Conservation (phyloP, 495 filamentous ascomycete species). For the Aspergillus heteromorphus region DNA sequence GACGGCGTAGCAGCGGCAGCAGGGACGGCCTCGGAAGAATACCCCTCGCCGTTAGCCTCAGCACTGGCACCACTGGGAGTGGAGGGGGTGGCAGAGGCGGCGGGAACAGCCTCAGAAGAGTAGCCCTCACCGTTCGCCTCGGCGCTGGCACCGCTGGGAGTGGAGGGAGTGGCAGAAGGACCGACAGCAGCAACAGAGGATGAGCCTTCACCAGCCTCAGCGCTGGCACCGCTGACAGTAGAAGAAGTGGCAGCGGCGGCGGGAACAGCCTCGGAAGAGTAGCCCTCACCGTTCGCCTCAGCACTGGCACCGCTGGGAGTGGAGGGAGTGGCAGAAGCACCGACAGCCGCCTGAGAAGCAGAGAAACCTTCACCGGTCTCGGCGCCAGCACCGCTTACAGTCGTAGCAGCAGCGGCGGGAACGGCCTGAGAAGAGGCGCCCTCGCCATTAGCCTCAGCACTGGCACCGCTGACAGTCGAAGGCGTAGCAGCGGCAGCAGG, state of each 20-base stretch:
- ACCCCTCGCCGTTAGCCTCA: neutral
- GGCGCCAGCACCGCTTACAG: neutral
- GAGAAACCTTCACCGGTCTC: neutral
- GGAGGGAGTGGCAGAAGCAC: neutral
- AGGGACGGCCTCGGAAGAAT: too few species aligned
- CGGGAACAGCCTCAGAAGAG: neutral
- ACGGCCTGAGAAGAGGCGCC: neutral
- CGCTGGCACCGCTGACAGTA: too few species aligned
- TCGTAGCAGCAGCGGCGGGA: neutral
- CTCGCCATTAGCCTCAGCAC: neutral
- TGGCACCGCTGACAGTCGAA: neutral
- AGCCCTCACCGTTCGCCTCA: neutral
- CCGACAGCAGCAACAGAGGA: too few species aligned
- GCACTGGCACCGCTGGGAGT: neutral
- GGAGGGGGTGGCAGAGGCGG: neutral
- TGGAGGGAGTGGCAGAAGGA: neutral
- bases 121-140: neutral
- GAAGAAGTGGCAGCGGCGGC: neutral
- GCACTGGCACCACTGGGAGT: neutral
- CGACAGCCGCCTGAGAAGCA: neutral
- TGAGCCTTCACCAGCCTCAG: too few species aligned
- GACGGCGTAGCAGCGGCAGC: neutral
- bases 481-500: neutral
- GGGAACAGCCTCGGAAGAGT: too few species aligned
- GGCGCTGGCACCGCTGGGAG: neutral